phyloP scores from a whole-genome alignment of 225 moss, liverwort and hornwort genomes.

The Takakia lepidozioides region DNA sequence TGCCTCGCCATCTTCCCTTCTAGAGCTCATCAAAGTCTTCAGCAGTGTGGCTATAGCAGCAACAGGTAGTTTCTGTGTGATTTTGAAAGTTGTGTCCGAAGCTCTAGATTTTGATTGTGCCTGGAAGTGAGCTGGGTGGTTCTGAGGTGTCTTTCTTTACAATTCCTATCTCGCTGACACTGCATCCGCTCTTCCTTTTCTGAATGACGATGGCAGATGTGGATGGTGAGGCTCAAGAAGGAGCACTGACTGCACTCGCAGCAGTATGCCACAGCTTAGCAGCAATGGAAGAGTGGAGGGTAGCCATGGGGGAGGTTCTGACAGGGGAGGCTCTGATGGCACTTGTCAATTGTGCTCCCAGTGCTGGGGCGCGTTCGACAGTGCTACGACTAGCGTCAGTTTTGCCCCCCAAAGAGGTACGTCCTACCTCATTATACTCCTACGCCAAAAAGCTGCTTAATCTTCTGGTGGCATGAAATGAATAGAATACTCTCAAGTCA shows the following conservation, averaged over 20 bases:
- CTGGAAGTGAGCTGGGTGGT: not conserved
- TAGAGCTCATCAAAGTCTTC: constrained; percentile 30
- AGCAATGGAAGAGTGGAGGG: constrained; percentile 13
- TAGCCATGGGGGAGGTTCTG: constrained; percentile 23
- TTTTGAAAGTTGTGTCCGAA: too few relatives aligned
- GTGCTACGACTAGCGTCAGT: constrained; percentile 31
- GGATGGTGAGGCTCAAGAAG: constrained; percentile 16
- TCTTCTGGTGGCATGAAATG: not conserved
- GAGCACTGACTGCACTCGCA: constrained; percentile 26
- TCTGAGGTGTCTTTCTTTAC: not conserved
- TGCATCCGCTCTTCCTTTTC: too few relatives aligned
- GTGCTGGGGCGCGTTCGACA: constrained; percentile 26
- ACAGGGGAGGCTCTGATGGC: constrained; percentile 25
- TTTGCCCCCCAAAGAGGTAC: constrained; percentile 20
- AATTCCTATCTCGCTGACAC: too few relatives aligned
- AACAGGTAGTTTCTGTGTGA: too few relatives aligned
- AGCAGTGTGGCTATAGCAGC: constrained; percentile 13
- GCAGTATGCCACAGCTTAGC: constrained; percentile 29
- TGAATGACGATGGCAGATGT: too few relatives aligned
- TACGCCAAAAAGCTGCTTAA: not conserved
- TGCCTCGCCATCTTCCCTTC: constrained; percentile 28
- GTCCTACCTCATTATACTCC: not conserved
- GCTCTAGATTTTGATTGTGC: too few relatives aligned
- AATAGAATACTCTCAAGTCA: too few relatives aligned
- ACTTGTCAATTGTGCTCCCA: constrained; percentile 30